Conservation (phyloP, 2,329 filamentous ascomycete species). For the Fusarium vanettenii region DNA sequence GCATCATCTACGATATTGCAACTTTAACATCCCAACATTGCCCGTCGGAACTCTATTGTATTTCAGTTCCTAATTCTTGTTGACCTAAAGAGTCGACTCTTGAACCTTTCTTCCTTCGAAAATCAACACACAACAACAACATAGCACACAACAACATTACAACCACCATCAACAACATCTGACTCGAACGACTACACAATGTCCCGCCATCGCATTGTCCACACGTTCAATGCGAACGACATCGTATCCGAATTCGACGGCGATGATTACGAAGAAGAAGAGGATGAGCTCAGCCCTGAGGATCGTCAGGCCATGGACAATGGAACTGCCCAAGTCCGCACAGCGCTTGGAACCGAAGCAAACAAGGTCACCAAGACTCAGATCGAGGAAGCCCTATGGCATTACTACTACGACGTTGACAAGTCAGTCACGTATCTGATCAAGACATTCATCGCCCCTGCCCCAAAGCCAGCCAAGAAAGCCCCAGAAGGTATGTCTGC, state of each 20-base stretch:
- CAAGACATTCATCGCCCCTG: slow-evolving; percentile 67
- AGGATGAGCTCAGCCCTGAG: slow-evolving; percentile 60
- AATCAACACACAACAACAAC: background rate
- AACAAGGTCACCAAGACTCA: slow-evolving; percentile 69
- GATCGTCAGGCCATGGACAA: slow-evolving; percentile 66
- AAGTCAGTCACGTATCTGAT: slow-evolving; percentile 86
- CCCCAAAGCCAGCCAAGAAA: slow-evolving; percentile 58
- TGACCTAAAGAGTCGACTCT: background rate
- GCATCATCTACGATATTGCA: slow-evolving; percentile 18
- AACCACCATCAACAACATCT: background rate
- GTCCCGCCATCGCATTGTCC: slow-evolving; percentile 44
- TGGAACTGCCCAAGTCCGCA: slow-evolving; percentile 74
- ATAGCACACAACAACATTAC: background rate
- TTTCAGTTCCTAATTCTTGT: background rate
- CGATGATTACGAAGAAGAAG: slow-evolving; percentile 58
- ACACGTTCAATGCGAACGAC: slow-evolving; percentile 61
- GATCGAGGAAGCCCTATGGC: slow-evolving; percentile 91
- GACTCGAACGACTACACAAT: slow-evolving; percentile 20
- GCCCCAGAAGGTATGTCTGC: slow-evolving; percentile 57
- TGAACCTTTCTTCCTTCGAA: background rate
- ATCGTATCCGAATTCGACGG: slow-evolving; percentile 62
- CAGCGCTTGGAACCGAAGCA: slow-evolving; percentile 70
- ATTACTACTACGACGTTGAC: slow-evolving; percentile 94
- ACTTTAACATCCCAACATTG: background rate
- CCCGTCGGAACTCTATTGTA: background rate